Evolutionary conservation across 2,329 filamentous ascomycete genomes (phyloP).

Genomic region (Scleromitrula shiraiana): DNA sequence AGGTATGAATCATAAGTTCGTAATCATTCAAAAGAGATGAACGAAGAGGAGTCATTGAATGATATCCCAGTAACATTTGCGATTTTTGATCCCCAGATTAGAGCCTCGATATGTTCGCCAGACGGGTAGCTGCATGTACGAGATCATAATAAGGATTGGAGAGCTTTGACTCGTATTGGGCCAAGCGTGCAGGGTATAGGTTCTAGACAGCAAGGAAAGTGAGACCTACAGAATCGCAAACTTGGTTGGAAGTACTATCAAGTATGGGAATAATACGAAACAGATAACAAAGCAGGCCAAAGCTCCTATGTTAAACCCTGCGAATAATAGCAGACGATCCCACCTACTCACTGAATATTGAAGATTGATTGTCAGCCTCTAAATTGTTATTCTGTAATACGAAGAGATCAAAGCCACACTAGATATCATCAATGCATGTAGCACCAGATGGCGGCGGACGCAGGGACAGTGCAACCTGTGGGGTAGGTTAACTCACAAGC

Average conservation of each 20-base stretch:
- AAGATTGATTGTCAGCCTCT: slow-evolving; percentile 25
- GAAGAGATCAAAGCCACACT: slow-evolving; percentile 17
- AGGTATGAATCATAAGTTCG: slow-evolving; percentile 15
- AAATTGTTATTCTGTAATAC: slow-evolving; percentile 15
- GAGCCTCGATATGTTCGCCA: slow-evolving; percentile 21
- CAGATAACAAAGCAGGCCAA: slow-evolving; percentile 87
- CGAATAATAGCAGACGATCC: slow-evolving; percentile 91
- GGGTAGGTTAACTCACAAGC: slow-evolving; percentile 61
- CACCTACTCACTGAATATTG: slow-evolving; percentile 75
- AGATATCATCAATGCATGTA: slow-evolving; percentile 17
- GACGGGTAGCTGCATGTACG: slow-evolving; percentile 32
- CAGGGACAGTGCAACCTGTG: slow-evolving; percentile 25
- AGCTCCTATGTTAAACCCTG: slow-evolving; percentile 81
- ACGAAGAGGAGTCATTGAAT: not conserved
- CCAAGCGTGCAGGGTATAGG: slow-evolving; percentile 10
- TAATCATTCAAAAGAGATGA: not conserved
- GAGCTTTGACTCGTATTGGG: slow-evolving; percentile 17
- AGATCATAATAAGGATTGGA: slow-evolving; percentile 20
- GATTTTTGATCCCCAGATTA: not conserved
- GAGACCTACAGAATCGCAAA: slow-evolving; percentile 90
- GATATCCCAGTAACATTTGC: not conserved
- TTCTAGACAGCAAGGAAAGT: slow-evolving; percentile 11
- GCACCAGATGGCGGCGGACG: slow-evolving; percentile 24
- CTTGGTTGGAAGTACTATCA: slow-evolving; percentile 77
- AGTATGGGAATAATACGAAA: slow-evolving; percentile 80